These are phyloP conservation scores for Pythium phragmitis DNA, from an alignment of 352 stramenopile species.

Conservation along the genomic window DNA sequence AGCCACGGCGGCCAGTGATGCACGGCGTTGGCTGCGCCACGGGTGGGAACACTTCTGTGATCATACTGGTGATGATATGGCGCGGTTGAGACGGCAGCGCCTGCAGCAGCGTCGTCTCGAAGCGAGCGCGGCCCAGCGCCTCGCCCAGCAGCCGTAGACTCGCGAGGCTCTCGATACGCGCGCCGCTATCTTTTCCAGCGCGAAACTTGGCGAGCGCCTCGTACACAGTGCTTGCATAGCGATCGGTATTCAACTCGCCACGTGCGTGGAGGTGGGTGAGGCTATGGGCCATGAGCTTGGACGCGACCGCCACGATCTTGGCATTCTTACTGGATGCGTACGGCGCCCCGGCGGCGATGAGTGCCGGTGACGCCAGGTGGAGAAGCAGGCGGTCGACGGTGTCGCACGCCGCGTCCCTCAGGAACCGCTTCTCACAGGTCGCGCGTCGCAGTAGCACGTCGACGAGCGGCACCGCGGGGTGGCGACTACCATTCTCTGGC, in stretches of 20 bases:
- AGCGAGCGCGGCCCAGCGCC: constrained; percentile 31
- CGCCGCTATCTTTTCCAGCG: constrained; percentile 46
- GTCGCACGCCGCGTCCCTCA: constrained; percentile 52
- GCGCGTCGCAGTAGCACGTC: constrained; percentile 62
- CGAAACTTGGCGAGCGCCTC: constrained; percentile 43
- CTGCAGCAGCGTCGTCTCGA: constrained; percentile 35
- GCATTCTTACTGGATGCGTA: constrained; percentile 63
- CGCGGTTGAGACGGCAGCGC: constrained; percentile 31
- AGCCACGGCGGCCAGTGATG: constrained; percentile 11
- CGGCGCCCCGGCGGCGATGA: constrained; percentile 36
- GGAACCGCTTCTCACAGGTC: constrained; percentile 71
- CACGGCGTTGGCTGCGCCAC: not conserved
- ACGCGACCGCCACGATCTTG: constrained; percentile 53
- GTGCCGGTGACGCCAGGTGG: constrained; percentile 39
- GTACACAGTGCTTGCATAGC: constrained; percentile 26
- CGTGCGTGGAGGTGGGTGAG: constrained; percentile 29
- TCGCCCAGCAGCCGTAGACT: constrained; percentile 47
- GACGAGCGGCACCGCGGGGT: constrained; percentile 16
- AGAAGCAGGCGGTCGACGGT: constrained; percentile 40
- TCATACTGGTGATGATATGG: constrained; percentile 32
- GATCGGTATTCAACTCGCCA: constrained; percentile 7
- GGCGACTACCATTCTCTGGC: not conserved
- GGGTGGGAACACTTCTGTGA: constrained; percentile 39
- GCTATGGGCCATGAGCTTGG: constrained; percentile 39
- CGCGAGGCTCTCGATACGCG: constrained; percentile 37